phyloP scores from a whole-genome alignment of 2,329 filamentous ascomycete genomes.

The Dactylellina parvicollis region DNA sequence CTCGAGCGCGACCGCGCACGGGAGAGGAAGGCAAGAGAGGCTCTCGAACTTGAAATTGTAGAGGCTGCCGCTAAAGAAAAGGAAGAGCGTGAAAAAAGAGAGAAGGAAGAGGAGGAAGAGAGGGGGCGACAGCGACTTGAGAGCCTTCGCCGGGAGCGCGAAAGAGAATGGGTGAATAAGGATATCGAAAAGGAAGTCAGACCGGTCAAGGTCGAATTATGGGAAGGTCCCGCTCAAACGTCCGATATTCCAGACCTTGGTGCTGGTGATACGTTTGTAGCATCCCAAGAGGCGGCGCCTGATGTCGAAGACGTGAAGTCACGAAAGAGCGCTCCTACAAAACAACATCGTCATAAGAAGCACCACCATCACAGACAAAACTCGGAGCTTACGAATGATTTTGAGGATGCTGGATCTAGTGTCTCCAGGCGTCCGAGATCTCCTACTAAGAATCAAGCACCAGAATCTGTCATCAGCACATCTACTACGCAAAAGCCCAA shows the following conservation, averaged over 20 bases:
- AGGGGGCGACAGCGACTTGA: slow-evolving; percentile 58
- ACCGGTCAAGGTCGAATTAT: slow-evolving; percentile 56
- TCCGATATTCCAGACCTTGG: slow-evolving; percentile 58
- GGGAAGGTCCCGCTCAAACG: slow-evolving; percentile 54
- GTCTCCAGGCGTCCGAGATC: slow-evolving; percentile 34
- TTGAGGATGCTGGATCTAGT: slow-evolving; percentile 36
- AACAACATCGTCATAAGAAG: slow-evolving; percentile 59
- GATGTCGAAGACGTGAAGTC: slow-evolving; percentile 54
- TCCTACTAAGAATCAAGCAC: slow-evolving; percentile 32
- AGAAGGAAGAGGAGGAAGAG: slow-evolving; percentile 63
- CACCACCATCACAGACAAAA: slow-evolving; percentile 54
- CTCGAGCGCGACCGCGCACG: slow-evolving; percentile 55
- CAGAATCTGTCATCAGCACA: slow-evolving; percentile 19
- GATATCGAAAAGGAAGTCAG: slow-evolving; percentile 59
- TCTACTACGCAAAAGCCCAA: slow-evolving; percentile 36
- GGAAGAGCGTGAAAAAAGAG: slow-evolving; percentile 60
- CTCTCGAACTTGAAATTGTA: slow-evolving; percentile 53
- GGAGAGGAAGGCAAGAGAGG: slow-evolving; percentile 55
- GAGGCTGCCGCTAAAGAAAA: slow-evolving; percentile 59
- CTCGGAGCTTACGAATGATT: slow-evolving; percentile 46
- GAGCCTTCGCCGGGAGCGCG: slow-evolving; percentile 57
- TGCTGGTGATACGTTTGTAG: slow-evolving; percentile 60
- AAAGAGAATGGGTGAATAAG: slow-evolving; percentile 58
- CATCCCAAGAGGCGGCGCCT: slow-evolving; percentile 54
- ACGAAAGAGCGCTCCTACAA: slow-evolving; percentile 48